Evolutionary conservation across 139 green algal species (phyloP).

Genomic region (Chlamydomonas schloesseri): DNA sequence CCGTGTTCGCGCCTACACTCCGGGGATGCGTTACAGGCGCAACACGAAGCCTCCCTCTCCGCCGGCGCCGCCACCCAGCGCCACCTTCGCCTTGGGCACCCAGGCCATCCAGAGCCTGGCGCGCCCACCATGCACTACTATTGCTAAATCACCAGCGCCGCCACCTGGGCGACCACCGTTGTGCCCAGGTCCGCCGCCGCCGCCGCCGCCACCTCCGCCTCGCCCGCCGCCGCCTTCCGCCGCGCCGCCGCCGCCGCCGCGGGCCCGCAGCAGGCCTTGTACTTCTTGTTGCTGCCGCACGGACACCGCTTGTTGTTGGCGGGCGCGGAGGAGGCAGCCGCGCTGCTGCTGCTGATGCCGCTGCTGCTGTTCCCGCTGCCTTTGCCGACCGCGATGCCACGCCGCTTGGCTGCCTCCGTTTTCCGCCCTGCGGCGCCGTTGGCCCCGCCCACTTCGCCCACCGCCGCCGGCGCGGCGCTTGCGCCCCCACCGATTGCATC

Average conservation of each 20-base stretch:
- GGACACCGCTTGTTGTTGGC: constrained; percentile 53
- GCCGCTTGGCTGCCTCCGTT: too few species aligned
- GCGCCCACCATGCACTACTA: background rate
- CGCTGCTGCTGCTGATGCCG: background rate
- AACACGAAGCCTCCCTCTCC: too few species aligned
- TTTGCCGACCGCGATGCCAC: background rate
- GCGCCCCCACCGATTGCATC: too few species aligned
- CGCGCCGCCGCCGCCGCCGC: constrained; percentile 8
- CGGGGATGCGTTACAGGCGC: too few species aligned
- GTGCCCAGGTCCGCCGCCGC: background rate
- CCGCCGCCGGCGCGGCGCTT: too few species aligned
- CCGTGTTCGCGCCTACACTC: too few species aligned
- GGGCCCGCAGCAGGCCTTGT: constrained; percentile 70
- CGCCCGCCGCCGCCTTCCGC: constrained; percentile 5
- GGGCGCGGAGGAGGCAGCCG: background rate
- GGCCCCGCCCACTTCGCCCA: too few species aligned
- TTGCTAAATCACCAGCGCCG: constrained; percentile 25
- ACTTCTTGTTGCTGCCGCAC: constrained; percentile 60
- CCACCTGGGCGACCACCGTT: constrained; percentile 20
- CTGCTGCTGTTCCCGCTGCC: background rate
- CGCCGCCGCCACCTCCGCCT: background rate
- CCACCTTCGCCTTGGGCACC: too few species aligned
- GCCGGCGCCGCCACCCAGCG: too few species aligned
- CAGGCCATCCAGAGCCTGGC: too few species aligned
- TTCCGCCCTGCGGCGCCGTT: too few species aligned